These are phyloP conservation scores for Saccharomycopsis capsularis DNA, from an alignment of 805 yeast genomes.

Conservation along the genomic window DNA sequence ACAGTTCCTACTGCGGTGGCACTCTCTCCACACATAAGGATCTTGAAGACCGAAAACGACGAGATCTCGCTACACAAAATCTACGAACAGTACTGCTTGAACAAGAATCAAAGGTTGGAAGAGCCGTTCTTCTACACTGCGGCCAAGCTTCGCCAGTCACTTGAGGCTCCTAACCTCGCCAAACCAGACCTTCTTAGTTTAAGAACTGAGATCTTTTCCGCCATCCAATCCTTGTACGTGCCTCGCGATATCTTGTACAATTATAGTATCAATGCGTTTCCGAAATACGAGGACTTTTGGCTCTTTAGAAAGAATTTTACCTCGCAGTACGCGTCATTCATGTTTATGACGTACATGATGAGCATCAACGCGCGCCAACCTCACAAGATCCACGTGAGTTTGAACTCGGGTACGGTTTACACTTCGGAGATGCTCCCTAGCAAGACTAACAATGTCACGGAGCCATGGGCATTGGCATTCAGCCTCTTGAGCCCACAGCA, in stretches of 20 bases:
- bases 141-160: slow-evolving; percentile 81
- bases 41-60: slow-evolving; percentile 71
- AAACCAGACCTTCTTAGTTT: slow-evolving; percentile 77
- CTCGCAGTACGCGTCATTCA: slow-evolving; percentile 88
- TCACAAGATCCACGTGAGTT: slow-evolving; percentile 79
- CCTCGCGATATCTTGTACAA: slow-evolving; percentile 79
- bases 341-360: slow-evolving; percentile 90
- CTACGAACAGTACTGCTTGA: slow-evolving; percentile 80
- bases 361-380: slow-evolving; percentile 90
- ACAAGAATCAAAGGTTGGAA: slow-evolving; percentile 68
- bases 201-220: slow-evolving; percentile 81
- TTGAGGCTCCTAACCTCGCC: slow-evolving; percentile 55
- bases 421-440: slow-evolving; percentile 89
- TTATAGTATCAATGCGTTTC: slow-evolving; percentile 62
- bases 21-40: slow-evolving; percentile 86
- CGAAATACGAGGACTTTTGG: slow-evolving; percentile 92
- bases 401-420: slow-evolving; percentile 80
- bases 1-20: slow-evolving; percentile 91
- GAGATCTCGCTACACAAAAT: slow-evolving; percentile 72
- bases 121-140: slow-evolving; percentile 82
- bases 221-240: slow-evolving; percentile 75
- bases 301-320: slow-evolving; percentile 91
- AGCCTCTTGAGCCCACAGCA: slow-evolving; percentile 27
- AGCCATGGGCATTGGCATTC: not conserved
- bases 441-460: slow-evolving; percentile 38